Evolutionary conservation across 2,329 filamentous ascomycete genomes (phyloP).

Genomic region (Beauveria scarabaeidicola): DNA sequence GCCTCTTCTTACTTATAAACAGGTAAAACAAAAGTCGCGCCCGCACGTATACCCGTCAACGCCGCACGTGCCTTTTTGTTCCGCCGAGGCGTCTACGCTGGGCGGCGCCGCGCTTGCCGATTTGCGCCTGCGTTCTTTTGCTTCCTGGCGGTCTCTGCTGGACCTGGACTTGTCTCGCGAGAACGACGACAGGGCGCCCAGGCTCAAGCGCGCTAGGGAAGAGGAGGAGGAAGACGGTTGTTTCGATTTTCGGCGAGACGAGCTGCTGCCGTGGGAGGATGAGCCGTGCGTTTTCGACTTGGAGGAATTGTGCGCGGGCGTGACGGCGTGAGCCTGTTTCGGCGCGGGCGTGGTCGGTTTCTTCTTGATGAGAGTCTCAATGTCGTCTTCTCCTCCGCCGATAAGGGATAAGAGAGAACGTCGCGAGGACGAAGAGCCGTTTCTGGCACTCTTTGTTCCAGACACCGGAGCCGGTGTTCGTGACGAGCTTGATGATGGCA

Average conservation of each 20-base stretch:
- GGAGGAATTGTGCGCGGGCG: background rate
- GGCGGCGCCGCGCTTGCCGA: background rate
- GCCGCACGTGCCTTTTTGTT: slow-evolving; percentile 44
- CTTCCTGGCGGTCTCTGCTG: slow-evolving; percentile 5
- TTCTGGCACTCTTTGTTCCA: background rate
- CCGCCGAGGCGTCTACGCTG: background rate
- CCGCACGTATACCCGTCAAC: slow-evolving; percentile 47
- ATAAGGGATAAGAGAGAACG: slow-evolving; percentile 10
- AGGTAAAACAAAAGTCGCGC: slow-evolving; percentile 52
- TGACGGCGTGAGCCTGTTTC: background rate
- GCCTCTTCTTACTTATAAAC: slow-evolving; percentile 26
- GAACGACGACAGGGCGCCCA: background rate
- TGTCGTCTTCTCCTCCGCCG: slow-evolving; percentile 3
- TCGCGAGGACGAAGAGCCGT: background rate
- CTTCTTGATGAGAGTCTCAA: background rate
- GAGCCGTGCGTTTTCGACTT: background rate
- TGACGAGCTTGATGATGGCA: background rate
- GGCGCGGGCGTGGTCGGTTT: background rate
- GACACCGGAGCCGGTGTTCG: background rate
- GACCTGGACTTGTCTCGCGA: background rate
- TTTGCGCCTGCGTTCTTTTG: slow-evolving; percentile 4
- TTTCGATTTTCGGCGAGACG: background rate
- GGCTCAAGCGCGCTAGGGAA: background rate
- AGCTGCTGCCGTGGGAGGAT: background rate
- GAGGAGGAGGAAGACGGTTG: background rate